Evolutionary conservation across 805 yeast genomes (phyloP).

Genomic region (Ogataea saltuana): DNA sequence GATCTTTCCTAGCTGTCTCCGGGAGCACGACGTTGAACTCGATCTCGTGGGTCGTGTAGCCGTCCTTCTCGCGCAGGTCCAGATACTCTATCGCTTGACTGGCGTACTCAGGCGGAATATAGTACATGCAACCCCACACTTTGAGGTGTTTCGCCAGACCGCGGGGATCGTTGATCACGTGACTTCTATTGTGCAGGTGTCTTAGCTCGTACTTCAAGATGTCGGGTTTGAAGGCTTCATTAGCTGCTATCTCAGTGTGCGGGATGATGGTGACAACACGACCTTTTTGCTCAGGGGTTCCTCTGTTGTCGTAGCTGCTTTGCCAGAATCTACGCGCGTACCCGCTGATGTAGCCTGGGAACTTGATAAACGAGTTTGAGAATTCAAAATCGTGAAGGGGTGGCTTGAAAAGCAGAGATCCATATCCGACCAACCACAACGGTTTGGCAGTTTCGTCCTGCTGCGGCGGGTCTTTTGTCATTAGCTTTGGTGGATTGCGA

Average conservation of each 20-base stretch:
- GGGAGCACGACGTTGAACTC: slow-evolving; percentile 53
- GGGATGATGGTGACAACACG: slow-evolving; percentile 83
- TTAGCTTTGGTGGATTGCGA: no score
- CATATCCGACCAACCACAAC: slow-evolving; percentile 87
- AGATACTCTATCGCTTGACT: slow-evolving; percentile 63
- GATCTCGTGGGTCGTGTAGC: slow-evolving; percentile 70
- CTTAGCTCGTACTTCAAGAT: slow-evolving; percentile 33
- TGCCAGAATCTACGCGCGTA: slow-evolving; percentile 90
- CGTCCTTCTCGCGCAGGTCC: slow-evolving; percentile 86
- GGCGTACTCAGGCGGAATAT: slow-evolving; percentile 66
- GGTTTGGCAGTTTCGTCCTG: slow-evolving; percentile 11
- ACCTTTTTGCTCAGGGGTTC: slow-evolving; percentile 85
- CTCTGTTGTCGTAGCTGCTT: slow-evolving; percentile 84
- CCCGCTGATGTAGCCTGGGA: slow-evolving; percentile 77
- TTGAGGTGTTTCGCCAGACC: slow-evolving; percentile 45
- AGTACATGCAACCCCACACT: slow-evolving; percentile 84
- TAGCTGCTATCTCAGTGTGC: slow-evolving; percentile 48
- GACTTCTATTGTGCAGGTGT: slow-evolving; percentile 17
- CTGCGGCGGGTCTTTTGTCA: neutral
- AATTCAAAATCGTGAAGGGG: slow-evolving; percentile 62
- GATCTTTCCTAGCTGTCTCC: slow-evolving; percentile 21
- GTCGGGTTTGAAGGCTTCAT: slow-evolving; percentile 44
- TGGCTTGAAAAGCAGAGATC: slow-evolving; percentile 86
- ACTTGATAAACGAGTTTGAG: slow-evolving; percentile 26
- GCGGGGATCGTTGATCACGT: slow-evolving; percentile 17